Evolutionary conservation across 2,329 filamentous ascomycete species (phyloP), one percentile per base, ranked within the genome.

Genomic region (Trichophyton verrucosum): DNA sequence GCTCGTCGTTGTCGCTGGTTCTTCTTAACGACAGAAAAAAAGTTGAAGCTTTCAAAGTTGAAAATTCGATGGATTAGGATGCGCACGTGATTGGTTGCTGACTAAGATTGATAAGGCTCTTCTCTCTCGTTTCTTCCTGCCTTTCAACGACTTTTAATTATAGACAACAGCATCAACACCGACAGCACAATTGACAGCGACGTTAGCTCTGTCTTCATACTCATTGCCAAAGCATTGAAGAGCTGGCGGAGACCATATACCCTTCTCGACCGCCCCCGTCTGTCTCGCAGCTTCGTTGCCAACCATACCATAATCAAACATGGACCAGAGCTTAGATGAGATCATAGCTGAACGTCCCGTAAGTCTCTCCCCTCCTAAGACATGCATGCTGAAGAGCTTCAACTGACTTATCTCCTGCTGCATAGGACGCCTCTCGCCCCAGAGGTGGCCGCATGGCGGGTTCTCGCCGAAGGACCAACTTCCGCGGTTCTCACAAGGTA

Each of bases 401-500:
- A 3, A 13, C 36, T 57, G 40, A 57, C 55, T 2, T 55, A 1
- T 11, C 20, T 24, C 1, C 36, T 36, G 4, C 30, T 38, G 44
- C 42, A n/a, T 27, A 55, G 58, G 40, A 56, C 27, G 2, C 64
- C 51, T 61, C 64, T 59, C 70, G 74, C 65, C 71, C 73, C 65
- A 73, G 73, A 65, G 69, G 73, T 65, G 69, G 71, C 64, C 67
- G 73, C 65, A 62, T 61, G 40, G 63, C 65, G 55, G 61, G 62
- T 55, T 3, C 27, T 36, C 65, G 66, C 57, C 75, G 77, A 67
- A 74, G 77, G 62, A 72, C 76, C 71, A 78, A 79, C 55, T 87
- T 88, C 70, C 86, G 88, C 77, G 89, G 89, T 76, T 83, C 92
- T 73, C 91, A 86, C 91, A 95, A 95, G 90, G 90, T 92, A 13